Conservation (phyloP, 208 protist genomes). For the Phytomonas sp. region DNA sequence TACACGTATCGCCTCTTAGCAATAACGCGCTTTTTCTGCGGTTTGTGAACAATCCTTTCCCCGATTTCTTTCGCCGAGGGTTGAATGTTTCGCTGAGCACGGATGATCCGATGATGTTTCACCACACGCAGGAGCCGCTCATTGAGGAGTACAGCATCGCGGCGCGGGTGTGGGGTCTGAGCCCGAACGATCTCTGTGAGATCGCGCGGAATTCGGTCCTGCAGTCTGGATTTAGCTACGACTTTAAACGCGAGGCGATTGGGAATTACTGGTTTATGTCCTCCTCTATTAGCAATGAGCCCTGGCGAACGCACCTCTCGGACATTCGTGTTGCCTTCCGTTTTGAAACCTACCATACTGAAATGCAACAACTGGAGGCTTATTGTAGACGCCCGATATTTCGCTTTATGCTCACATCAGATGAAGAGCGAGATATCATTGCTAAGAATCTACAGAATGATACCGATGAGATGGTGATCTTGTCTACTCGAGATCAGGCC, state of each 20-base stretch:
- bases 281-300: constrained; percentile 84
- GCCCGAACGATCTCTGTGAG: constrained; percentile 87
- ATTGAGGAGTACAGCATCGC: constrained; percentile 93
- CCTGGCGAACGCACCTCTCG: constrained; percentile 81
- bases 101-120: constrained; percentile 95
- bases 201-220: constrained; percentile 90
- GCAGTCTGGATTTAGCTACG: constrained; percentile 85
- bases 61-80: constrained; percentile 93
- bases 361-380: constrained; percentile 75
- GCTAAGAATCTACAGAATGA: constrained; percentile 44
- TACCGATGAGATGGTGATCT: constrained; percentile 48
- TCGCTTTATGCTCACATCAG: constrained; percentile 76
- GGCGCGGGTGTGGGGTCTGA: constrained; percentile 87
- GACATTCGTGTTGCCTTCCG: constrained; percentile 90
- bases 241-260: constrained; percentile 84
- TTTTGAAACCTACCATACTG: constrained; percentile 91
- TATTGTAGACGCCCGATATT: constrained; percentile 44
- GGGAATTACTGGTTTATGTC: constrained; percentile 86
- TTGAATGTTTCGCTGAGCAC: constrained; percentile 98
- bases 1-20: constrained; percentile 98
- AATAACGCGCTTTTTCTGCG: constrained; percentile 98
- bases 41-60: constrained; percentile 97
- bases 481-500: constrained; percentile 84
- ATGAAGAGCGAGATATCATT: constrained; percentile 77
- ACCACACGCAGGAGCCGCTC: constrained; percentile 94